phyloP scores from a whole-genome alignment of 495 filamentous ascomycete species.

The Lasiosphaeria ovina region DNA sequence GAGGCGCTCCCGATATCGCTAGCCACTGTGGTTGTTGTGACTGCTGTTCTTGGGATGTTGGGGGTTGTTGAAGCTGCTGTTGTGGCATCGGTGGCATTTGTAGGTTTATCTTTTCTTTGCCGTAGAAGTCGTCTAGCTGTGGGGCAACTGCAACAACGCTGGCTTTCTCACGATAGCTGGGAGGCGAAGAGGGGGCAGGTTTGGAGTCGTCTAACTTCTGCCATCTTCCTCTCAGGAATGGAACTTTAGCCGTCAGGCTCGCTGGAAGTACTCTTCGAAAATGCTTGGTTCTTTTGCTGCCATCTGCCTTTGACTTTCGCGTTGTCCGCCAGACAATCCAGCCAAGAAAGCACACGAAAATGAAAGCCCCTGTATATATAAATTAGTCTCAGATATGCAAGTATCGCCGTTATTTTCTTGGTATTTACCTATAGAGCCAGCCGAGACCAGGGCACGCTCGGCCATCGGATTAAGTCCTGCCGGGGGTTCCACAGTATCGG shows the following conservation, averaged over 20 bases:
- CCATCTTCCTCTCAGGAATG: constrained; percentile 24
- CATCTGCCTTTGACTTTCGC: constrained; percentile 31
- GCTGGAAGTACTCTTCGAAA: constrained; percentile 10
- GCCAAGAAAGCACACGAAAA: constrained; percentile 39
- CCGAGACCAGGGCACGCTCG: constrained; percentile 46
- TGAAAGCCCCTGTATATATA: constrained; percentile 35
- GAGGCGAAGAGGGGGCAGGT: constrained; percentile 20
- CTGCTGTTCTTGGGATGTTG: too few relatives aligned
- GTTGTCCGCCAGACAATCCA: constrained; percentile 39
- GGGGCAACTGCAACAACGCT: constrained; percentile 3
- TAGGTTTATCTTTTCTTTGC: constrained; percentile 24
- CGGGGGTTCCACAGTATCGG: constrained; percentile 11
- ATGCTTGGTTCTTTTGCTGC: constrained; percentile 10
- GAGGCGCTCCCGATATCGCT: too few relatives aligned
- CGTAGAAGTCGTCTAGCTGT: constrained; percentile 26
- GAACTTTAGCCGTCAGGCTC: constrained; percentile 8
- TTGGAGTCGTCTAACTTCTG: constrained; percentile 21
- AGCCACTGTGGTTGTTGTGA: too few relatives aligned
- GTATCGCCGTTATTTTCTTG: not conserved
- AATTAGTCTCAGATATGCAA: constrained; percentile 5
- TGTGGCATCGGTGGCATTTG: not conserved
- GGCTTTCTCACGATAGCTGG: constrained; percentile 35
- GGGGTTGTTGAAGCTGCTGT: too few relatives aligned
- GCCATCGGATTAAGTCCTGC: constrained; percentile 31
- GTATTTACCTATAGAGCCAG: constrained; percentile 47